Conservation (phyloP, 1,284 basidiomycete genomes). For the Gomphus bonarii region DNA sequence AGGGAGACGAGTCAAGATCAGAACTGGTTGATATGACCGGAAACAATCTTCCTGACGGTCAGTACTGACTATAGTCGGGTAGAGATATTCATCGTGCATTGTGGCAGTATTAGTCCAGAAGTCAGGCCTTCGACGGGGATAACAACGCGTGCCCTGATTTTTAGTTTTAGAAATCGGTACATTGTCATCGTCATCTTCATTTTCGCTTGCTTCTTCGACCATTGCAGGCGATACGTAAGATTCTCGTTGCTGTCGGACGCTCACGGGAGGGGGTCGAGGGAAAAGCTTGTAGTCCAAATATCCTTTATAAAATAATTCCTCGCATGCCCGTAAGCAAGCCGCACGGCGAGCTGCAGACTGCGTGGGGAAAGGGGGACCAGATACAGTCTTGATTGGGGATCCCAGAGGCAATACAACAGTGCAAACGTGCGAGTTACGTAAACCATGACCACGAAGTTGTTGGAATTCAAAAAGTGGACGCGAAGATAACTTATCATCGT, state of each 20-base stretch:
- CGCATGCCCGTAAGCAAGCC: slow-evolving; percentile 47
- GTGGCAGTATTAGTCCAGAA: slow-evolving; percentile 47
- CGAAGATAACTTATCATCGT: slow-evolving; percentile 14
- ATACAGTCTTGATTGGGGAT: slow-evolving; percentile 28
- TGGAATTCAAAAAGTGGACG: slow-evolving; percentile 34
- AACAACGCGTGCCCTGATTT: slow-evolving; percentile 36
- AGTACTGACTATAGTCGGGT: slow-evolving; percentile 44
- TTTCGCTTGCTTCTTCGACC: slow-evolving; percentile 13
- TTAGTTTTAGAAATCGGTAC: slow-evolving; percentile 13
- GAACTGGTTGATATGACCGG: slow-evolving; percentile 40
- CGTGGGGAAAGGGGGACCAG: slow-evolving; percentile 35
- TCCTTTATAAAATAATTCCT: slow-evolving; percentile 36
- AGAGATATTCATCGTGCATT: slow-evolving; percentile 27
- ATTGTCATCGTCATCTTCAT: slow-evolving; percentile 9
- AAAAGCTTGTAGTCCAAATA: slow-evolving; percentile 42
- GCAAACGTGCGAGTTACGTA: slow-evolving; percentile 28
- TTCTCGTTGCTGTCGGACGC: slow-evolving; percentile 12
- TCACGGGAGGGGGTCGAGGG: slow-evolving; percentile 25
- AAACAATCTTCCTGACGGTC: slow-evolving; percentile 21
- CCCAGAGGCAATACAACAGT: slow-evolving; percentile 37
- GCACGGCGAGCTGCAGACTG: slow-evolving; percentile 43
- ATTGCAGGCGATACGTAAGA: slow-evolving; percentile 14
- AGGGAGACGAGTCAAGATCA: slow-evolving; percentile 54
- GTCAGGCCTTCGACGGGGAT: slow-evolving; percentile 43
- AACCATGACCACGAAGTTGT: slow-evolving; percentile 17